Percentiles rank a stretch among this genome's conserved stretches.
Evolutionary conservation across 1,284 basidiomycete genomes (phyloP).

Genomic region (Cutaneotrichosporon cyanovorans): DNA sequence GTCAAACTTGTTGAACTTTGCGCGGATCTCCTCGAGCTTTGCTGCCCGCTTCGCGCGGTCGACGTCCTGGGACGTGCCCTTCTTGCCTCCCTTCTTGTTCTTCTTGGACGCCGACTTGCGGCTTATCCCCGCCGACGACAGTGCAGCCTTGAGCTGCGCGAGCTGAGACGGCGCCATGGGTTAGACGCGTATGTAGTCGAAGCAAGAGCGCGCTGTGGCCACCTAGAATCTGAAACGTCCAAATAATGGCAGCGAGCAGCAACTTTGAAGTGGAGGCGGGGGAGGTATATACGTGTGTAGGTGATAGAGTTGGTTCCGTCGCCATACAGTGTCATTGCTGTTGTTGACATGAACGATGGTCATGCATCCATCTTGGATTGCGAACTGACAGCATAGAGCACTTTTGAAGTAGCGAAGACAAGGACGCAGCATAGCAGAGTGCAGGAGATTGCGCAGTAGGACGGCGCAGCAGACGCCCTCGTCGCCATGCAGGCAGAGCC

Average conservation of each 20-base stretch:
- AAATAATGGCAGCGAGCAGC: not conserved
- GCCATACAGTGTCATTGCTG: not conserved
- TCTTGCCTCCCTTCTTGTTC: slow-evolving; percentile 54
- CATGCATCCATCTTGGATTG: too few species aligned
- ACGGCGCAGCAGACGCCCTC: not conserved
- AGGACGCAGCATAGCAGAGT: too few species aligned
- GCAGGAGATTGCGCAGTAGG: too few species aligned
- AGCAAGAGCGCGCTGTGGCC: not conserved
- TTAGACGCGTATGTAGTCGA: not conserved
- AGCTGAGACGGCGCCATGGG: slow-evolving; percentile 59
- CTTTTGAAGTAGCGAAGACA: too few species aligned
- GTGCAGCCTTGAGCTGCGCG: slow-evolving; percentile 74
- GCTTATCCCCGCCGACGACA: slow-evolving; percentile 66
- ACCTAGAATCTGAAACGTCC: not conserved
- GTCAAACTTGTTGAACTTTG: slow-evolving; percentile 88
- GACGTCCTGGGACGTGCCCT: slow-evolving; percentile 54
- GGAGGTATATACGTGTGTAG: not conserved
- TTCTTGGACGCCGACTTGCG: slow-evolving; percentile 48
- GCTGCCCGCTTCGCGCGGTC: slow-evolving; percentile 70
- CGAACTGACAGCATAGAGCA: too few species aligned
- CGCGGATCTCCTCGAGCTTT: slow-evolving; percentile 76
- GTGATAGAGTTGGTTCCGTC: not conserved
- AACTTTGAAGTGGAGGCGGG: slow-evolving; percentile 3
- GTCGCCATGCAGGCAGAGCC: slow-evolving; percentile 26
- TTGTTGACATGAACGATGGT: not conserved